Evolutionary conservation across 345 rosid species (phyloP), one percentile per base, ranked within the genome.

Genomic region (Nephelium lappaceum): DNA sequence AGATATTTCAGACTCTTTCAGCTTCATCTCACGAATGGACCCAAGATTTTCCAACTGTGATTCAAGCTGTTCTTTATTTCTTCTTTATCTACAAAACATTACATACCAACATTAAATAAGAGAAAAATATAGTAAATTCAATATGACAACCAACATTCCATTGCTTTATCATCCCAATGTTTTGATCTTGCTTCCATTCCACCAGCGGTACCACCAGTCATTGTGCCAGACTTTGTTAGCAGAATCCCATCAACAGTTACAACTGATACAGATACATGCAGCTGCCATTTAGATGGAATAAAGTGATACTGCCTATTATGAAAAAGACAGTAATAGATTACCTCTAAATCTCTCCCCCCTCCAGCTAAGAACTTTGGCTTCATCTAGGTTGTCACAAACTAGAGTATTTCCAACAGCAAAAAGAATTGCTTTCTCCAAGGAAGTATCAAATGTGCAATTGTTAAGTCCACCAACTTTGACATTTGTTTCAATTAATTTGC

Each of bases 151-250:
- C 70, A 79, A 91, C 98, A 97, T 87, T 96, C 98, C 73, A 96
- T 87, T 80, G 92, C 90, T 77, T 95, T 92, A 84, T 96, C 97
- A 89, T 96, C 98, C 98, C 99, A 94, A 80, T 96, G 89, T 72
- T 89, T 96, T 67, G 98, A 96, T 83, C 92, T 92, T 5, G 98
- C 98, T 88, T 96, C 99, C 97, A 96, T 94, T 81, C 98, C 98
- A 78, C 99, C 97, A 83, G 91, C 93, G 71, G 98, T 93, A 80
- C 99, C 99, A 85, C 99, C 99, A 84, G 98, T 96, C 99, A 96
- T 96, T 81, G 98, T 96, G 75, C 99, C 99, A 79, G 98, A 83
- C 88, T 93, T 96, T 43, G 99, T 87, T 49, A 96, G 98, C 60
- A 96, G 82, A 78, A 89, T 91, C 76, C 99, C 99, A 85, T 96